Base-by-base conservation (phyloP, 2,329 filamentous ascomycete genomes). In the Fusarium brachygibbosum region DNA sequence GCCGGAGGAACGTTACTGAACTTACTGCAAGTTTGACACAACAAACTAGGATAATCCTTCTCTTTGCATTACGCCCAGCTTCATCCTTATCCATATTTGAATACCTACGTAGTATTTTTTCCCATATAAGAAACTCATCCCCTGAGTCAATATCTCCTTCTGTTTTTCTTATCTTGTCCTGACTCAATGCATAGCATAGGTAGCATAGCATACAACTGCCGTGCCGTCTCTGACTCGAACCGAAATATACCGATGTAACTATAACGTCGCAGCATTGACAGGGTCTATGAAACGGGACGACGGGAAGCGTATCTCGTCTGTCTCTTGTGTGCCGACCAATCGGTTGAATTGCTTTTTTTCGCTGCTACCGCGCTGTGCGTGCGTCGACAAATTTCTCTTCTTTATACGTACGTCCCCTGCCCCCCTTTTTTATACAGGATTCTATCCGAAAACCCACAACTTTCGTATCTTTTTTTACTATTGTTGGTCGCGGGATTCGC, bases 271-370 rank as follows among this genome's bases (percentile, higher is more conserved):
- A 50, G 23, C 13, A 23, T 5, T 12, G 25, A 16, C 23, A 50
- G 25, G 48, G 46, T 16, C 46, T 16, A 50, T 50, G 46, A 50
- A 50, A 38, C 46, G 48, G 48, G 48, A 40, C 17, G 23, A 29
- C 34, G 48, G 48, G 48, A 50, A 50, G 32, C 32, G 23, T 50
- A 35, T 37, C 48, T 29, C 23, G 11, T 6, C 17, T 19, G n/a
- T 14, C 17, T 45, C 17, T 29, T 40, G 17, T 21, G 42, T 10
- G 23, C 28, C 6, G 17, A 28, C 46, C 46, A 50, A 50, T 50
- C 46, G 32, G 32, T n/a, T 50, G 23, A 19, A 28, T 40, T 38
- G 46, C 48, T 38, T 29, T 38, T 38, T 38, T 38, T 32, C 12
- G 45, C 45, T 49, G 19, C 19, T 21, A 32, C 21, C 40, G 42